phyloP scores from a whole-genome alignment of 2,329 filamentous ascomycete species.

The Paramyrothecium roridum region DNA sequence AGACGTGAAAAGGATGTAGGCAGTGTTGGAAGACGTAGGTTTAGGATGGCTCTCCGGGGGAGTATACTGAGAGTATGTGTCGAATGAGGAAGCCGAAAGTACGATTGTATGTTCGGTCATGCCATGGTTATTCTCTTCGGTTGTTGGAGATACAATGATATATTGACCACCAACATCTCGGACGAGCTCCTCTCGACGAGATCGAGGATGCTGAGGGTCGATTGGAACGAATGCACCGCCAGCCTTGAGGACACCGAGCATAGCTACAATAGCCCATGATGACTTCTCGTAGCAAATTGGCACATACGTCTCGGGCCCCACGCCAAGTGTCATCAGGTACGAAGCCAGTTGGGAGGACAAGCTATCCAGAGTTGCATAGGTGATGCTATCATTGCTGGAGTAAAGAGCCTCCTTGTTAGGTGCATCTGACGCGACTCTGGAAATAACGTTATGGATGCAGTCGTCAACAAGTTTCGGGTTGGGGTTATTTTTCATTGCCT shows the following conservation, averaged over 20 bases:
- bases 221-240: not conserved
- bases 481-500: not conserved
- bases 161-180: not conserved
- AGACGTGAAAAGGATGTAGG: conserved; percentile 15
- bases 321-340: not conserved
- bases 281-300: conserved; percentile 1
- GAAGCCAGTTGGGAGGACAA: not conserved
- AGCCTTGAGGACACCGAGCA: not conserved
- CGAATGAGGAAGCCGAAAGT: not conserved
- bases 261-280: not conserved
- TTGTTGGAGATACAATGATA: too few species aligned
- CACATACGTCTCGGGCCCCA: not conserved
- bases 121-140: too few species aligned
- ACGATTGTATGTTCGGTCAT: too few species aligned
- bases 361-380: not conserved
- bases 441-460: not conserved
- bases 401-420: not conserved
- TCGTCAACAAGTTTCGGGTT: not conserved
- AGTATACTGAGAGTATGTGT: not conserved
- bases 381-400: not conserved
- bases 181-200: not conserved
- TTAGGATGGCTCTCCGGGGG: not conserved
- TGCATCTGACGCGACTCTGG: too few species aligned
- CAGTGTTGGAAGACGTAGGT: not conserved
- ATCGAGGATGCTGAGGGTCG: not conserved